Evolutionary conservation across 2,329 filamentous ascomycete genomes (phyloP), one percentile per base, ranked within the genome.

Genomic region (Hymenoscyphus repandus): DNA sequence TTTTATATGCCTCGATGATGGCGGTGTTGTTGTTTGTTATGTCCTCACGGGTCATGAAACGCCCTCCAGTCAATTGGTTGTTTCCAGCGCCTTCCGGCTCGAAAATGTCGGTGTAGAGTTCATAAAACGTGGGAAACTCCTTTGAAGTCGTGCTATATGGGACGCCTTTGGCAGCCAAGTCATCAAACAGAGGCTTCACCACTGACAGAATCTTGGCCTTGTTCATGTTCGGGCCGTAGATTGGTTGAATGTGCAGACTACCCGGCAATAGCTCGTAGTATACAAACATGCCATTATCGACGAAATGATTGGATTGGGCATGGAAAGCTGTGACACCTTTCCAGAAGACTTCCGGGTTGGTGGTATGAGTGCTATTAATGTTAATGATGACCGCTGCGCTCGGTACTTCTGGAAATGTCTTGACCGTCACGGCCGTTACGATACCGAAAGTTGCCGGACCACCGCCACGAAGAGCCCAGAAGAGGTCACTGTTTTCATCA

Each of bases 391-490:
- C 33, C 20, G 34, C 45, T 18, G 50, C 50, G n/a, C 32, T 45
- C 13, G 50, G 33, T 5, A 48, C 38, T 22, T 48, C 47, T 39
- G 51, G 36, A 38, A 49, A 53, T 12, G 51, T 53, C 20, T 44
- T 44, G 2, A 44, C 46, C 1, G 79, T 83, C 36, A 83, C 67
- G 0, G 76, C 78, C 1, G 73, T 74, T 20, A 84, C 72, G 1
- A 85, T 70, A 0, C 77, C 81, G 58, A 80, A 85, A 0, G 78
- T 83, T 13, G 74, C 75, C 1, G 38, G 31, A 27, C 10, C 51
- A 20, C 54, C 47, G 11, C 59, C 52, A 32, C 52, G 37, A 41
- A 56, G 22, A 38, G 69, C 72, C 74, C 74, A 77, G 61, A 75
- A 77, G 2, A 77, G 65, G 39, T 77, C 75, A 0, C 60, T 27